Evolutionary conservation across 352 stramenopile genomes (phyloP).

Genomic region (Phytophthora foliorum): DNA sequence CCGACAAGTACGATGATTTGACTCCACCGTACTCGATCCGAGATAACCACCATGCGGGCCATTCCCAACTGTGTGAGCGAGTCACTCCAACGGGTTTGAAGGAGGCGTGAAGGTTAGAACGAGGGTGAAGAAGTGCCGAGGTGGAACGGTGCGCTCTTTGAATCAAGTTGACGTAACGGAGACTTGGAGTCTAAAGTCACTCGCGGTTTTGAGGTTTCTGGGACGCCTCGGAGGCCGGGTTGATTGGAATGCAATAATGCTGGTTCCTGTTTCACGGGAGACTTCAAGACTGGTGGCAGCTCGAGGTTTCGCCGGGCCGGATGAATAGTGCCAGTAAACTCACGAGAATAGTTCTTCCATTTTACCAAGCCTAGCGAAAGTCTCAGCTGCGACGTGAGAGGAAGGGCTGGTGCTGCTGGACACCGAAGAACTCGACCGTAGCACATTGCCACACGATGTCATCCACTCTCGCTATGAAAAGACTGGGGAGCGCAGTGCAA

Average conservation of each 20-base stretch:
- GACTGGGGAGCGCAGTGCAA: conserved; percentile 2
- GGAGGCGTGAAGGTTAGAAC: background rate
- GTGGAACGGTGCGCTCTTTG: background rate
- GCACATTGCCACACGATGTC: conserved; percentile 11
- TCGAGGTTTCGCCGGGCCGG: background rate
- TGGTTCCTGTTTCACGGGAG: conserved; percentile 3
- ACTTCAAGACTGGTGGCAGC: conserved; percentile 28
- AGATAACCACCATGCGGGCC: conserved; percentile 1
- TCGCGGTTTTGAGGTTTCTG: background rate
- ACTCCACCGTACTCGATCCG: conserved; percentile 22
- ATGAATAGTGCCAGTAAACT: conserved; percentile 22
- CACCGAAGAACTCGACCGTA: conserved; percentile 11
- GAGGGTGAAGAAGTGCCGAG: background rate
- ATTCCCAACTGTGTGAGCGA: conserved; percentile 4
- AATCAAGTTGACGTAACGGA: background rate
- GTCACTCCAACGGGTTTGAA: background rate
- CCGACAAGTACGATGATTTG: conserved; percentile 48
- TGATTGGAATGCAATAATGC: background rate
- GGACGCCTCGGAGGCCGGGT: background rate
- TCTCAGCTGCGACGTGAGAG: conserved; percentile 24
- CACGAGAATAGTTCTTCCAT: conserved; percentile 34
- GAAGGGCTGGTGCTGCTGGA: conserved; percentile 23
- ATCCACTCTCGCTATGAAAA: conserved; percentile 8
- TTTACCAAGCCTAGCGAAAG: conserved; percentile 6
- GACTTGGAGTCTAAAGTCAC: background rate